Conservation (phyloP, 2,329 filamentous ascomycete genomes). For the Penicillium sp. region DNA sequence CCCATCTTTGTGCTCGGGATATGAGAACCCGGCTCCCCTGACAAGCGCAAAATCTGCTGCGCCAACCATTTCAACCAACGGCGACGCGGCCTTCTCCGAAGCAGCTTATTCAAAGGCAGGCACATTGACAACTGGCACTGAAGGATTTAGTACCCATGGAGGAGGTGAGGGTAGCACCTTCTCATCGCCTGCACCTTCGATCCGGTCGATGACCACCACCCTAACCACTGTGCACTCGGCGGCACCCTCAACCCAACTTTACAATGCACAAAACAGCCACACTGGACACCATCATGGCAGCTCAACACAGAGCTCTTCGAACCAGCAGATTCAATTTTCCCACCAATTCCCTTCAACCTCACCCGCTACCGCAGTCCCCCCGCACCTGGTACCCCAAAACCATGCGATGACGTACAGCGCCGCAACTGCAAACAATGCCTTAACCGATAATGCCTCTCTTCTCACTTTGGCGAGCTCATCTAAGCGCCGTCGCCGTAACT, state of each 20-base stretch:
- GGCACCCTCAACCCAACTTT: slow-evolving; percentile 51
- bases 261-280: slow-evolving; percentile 35
- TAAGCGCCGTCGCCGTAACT: slow-evolving; percentile 62
- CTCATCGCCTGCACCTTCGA: slow-evolving; percentile 63
- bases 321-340: slow-evolving; percentile 53
- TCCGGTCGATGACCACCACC: slow-evolving; percentile 63
- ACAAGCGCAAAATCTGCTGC: slow-evolving; percentile 70
- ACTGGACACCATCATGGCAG: slow-evolving; percentile 34
- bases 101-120: slow-evolving; percentile 76
- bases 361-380: slow-evolving; percentile 59
- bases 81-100: slow-evolving; percentile 71
- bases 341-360: slow-evolving; percentile 59
- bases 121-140: slow-evolving; percentile 64
- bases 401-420: slow-evolving; percentile 58
- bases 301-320: slow-evolving; percentile 38
- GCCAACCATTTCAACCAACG: slow-evolving; percentile 79
- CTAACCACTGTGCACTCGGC: slow-evolving; percentile 65
- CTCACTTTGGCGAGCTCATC: slow-evolving; percentile 64
- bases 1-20: slow-evolving; percentile 61
- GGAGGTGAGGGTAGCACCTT: slow-evolving; percentile 68
- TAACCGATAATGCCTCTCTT: slow-evolving; percentile 65
- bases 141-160: slow-evolving; percentile 62
- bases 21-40: slow-evolving; percentile 58
- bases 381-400: slow-evolving; percentile 54
- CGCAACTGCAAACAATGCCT: slow-evolving; percentile 62